Evolutionary conservation across 345 rosid genomes (phyloP).

Genomic region (Salix udensis): DNA sequence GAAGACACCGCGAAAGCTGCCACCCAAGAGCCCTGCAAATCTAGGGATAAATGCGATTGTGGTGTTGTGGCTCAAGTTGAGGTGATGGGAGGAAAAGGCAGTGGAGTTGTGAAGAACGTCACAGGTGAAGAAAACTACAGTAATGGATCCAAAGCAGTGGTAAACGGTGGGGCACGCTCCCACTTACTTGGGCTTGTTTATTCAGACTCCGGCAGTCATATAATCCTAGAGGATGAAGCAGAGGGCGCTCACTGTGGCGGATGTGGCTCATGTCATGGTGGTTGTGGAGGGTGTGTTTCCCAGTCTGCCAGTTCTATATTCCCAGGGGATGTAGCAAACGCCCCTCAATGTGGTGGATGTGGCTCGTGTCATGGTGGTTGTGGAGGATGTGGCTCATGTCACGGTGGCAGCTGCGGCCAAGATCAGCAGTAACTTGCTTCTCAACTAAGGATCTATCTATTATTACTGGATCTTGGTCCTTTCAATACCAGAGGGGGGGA

Average conservation of each 20-base stretch:
- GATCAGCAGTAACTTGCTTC: background rate
- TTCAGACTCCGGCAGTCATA: background rate
- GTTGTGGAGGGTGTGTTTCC: background rate
- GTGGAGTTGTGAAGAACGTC: background rate
- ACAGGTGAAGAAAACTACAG: background rate
- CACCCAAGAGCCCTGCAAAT: background rate
- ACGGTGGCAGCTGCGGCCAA: background rate
- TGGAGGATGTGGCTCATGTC: background rate
- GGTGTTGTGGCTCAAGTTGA: background rate
- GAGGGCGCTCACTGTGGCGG: background rate
- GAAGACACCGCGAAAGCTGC: too few relatives aligned
- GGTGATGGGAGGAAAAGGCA: background rate
- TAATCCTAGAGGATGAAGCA: background rate
- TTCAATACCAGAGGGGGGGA: too few relatives aligned
- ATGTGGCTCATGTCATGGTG: constrained; percentile 6
- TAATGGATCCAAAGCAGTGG: background rate
- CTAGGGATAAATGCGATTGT: background rate
- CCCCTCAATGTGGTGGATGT: background rate
- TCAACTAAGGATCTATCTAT: too few relatives aligned
- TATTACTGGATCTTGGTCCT: too few relatives aligned
- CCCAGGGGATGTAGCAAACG: background rate
- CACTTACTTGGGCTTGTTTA: background rate
- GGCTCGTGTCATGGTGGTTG: constrained; percentile 5
- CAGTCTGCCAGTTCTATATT: too few relatives aligned
- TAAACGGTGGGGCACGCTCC: too few relatives aligned